A percentile compares a stretch with the other conserved stretches of the same genome.
Conservation (phyloP, 2,329 filamentous ascomycete species). For the Alternaria sp. region DNA sequence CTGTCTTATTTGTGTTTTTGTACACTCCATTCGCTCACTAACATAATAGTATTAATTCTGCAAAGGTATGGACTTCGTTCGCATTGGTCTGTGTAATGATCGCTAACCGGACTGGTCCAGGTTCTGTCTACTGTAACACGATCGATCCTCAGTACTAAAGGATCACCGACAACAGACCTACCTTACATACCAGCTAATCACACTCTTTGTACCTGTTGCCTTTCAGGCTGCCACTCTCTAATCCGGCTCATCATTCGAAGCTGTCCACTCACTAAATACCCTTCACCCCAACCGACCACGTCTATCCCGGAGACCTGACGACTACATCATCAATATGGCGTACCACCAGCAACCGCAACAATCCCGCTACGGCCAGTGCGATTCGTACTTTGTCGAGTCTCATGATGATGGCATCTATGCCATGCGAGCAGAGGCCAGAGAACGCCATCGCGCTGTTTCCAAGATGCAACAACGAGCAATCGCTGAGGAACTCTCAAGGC, state of each 20-base stretch:
- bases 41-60: slow-evolving; percentile 59
- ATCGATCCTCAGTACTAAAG: slow-evolving; percentile 47
- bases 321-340: slow-evolving; percentile 63
- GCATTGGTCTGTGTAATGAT: slow-evolving; percentile 15
- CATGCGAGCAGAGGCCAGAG: slow-evolving; percentile 71
- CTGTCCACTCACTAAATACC: slow-evolving; percentile 53
- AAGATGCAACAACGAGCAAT: slow-evolving; percentile 87
- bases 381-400: slow-evolving; percentile 73
- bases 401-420: slow-evolving; percentile 63
- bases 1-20: slow-evolving; percentile 44
- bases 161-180: slow-evolving; percentile 47
- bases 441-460: slow-evolving; percentile 79
- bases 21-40: slow-evolving; percentile 50
- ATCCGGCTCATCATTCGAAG: slow-evolving; percentile 50
- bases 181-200: slow-evolving; percentile 64
- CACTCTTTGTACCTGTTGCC: slow-evolving; percentile 60
- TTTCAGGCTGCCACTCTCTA: slow-evolving; percentile 62
- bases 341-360: slow-evolving; percentile 61
- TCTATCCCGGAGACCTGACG: slow-evolving; percentile 57
- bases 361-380: slow-evolving; percentile 68
- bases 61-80: slow-evolving; percentile 52
- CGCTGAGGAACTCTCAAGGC: slow-evolving; percentile 84
- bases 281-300: slow-evolving; percentile 30
- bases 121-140: slow-evolving; percentile 41
- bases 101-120: slow-evolving; percentile 40